Conservation (phyloP, 768 basidiomycete genomes). For the Paxillus rubicundulus region DNA sequence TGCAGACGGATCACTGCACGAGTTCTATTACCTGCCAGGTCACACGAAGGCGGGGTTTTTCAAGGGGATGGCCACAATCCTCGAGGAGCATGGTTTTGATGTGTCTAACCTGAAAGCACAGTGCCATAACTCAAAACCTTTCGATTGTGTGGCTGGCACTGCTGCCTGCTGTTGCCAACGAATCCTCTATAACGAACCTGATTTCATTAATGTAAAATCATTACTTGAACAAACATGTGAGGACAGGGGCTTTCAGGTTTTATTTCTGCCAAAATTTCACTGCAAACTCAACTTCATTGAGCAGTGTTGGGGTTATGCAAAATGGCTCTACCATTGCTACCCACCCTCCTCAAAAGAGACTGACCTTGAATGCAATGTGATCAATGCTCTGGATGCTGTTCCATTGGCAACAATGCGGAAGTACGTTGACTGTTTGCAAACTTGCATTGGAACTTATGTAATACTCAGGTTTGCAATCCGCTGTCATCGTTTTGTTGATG, state of each 20-base stretch:
- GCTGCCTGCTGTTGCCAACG: no score
- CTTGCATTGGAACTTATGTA: no score
- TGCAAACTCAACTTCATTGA: no score
- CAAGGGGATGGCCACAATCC: no score
- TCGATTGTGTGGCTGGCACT: no score
- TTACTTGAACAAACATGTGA: background rate
- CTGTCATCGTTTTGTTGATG: no score
- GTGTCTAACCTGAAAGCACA: slow-evolving; percentile 1
- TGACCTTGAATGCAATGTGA: slow-evolving; percentile 34
- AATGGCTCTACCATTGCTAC: slow-evolving; percentile 29
- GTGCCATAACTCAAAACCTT: no score
- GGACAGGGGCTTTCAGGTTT: background rate
- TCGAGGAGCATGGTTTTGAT: slow-evolving; percentile 26
- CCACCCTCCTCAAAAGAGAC: slow-evolving; percentile 28
- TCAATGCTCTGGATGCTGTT: slow-evolving; percentile 29
- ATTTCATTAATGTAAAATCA: background rate
- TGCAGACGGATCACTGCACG: slow-evolving; percentile 23
- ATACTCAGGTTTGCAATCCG: no score
- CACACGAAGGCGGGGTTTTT: slow-evolving; percentile 28
- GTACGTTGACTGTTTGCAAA: no score
- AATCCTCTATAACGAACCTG: no score
- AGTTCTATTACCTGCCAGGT: slow-evolving; percentile 32
- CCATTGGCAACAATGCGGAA: slow-evolving; percentile 22
- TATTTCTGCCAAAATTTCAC: no score
- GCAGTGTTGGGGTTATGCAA: slow-evolving; percentile 36